These are phyloP conservation scores for Phytophthora vignae DNA, from an alignment of 352 stramenopile genomes.

Conservation along the genomic window DNA sequence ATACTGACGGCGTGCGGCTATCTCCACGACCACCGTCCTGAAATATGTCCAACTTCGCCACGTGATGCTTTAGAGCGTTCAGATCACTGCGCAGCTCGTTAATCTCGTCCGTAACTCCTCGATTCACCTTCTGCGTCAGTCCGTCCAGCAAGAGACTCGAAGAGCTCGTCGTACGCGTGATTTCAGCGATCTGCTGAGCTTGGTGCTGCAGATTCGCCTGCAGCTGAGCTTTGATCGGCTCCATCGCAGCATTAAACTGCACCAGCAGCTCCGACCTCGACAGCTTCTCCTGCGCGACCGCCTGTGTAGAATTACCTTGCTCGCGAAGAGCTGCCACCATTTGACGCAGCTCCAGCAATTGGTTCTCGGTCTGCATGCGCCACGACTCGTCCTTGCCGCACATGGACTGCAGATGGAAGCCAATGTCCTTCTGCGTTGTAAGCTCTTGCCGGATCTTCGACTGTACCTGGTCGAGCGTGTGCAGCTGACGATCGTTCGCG, in stretches of 20 bases:
- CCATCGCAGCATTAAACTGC: conserved; percentile 84
- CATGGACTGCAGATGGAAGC: conserved; percentile 82
- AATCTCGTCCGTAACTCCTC: conserved; percentile 59
- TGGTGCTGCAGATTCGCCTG: conserved; percentile 81
- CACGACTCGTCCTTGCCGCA: conserved; percentile 89
- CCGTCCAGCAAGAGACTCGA: conserved; percentile 67
- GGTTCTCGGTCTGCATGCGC: conserved; percentile 86
- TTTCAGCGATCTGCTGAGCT: conserved; percentile 74
- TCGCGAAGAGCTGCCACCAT: conserved; percentile 75
- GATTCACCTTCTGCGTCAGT: conserved; percentile 73
- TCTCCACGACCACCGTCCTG: conserved; percentile 22
- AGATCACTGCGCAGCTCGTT: conserved; percentile 62
- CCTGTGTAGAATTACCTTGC: conserved; percentile 71
- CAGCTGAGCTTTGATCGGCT: conserved; percentile 82
- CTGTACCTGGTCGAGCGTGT: conserved; percentile 81
- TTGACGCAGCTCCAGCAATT: conserved; percentile 79
- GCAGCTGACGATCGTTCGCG: conserved; percentile 75
- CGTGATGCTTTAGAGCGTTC: conserved; percentile 60
- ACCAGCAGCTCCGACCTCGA: conserved; percentile 76
- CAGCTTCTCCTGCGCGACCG: conserved; percentile 75
- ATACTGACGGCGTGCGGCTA: conserved; percentile 2
- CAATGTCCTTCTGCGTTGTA: conserved; percentile 84
- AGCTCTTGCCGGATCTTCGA: conserved; percentile 80
- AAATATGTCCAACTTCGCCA: conserved; percentile 51
- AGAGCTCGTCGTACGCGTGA: conserved; percentile 65